Percentiles rank a stretch among this genome's conserved stretches.
phyloP scores from a whole-genome alignment of 306 rosid genomes.

The Arachis hypogaea region DNA sequence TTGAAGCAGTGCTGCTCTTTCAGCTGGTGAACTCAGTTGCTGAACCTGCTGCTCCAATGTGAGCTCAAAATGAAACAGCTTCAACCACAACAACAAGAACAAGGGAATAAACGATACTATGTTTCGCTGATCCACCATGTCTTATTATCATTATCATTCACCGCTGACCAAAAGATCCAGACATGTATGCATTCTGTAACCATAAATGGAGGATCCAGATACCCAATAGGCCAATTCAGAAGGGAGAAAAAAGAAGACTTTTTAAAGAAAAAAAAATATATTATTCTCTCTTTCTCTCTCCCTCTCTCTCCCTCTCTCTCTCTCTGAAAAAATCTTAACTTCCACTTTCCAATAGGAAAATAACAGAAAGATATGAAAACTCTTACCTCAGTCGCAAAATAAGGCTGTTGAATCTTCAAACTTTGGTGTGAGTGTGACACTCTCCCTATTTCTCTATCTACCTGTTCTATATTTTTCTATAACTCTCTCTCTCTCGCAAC shows the following conservation, averaged over 20 bases:
- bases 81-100: slow-evolving; percentile 40
- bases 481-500: slow-evolving; percentile 7
- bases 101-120: slow-evolving; percentile 45
- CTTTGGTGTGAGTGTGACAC: slow-evolving; percentile 10
- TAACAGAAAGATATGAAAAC: background rate
- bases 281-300: background rate
- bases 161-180: slow-evolving; percentile 52
- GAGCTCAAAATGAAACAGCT: slow-evolving; percentile 49
- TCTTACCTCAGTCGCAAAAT: slow-evolving; percentile 50
- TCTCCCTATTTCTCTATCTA: slow-evolving; percentile 13
- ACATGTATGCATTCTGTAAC: slow-evolving; percentile 35
- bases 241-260: slow-evolving; percentile 23
- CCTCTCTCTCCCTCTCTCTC: background rate
- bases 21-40: slow-evolving; percentile 54
- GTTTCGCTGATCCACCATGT: slow-evolving; percentile 60
- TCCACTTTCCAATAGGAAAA: background rate
- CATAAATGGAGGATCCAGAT: slow-evolving; percentile 33
- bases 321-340: background rate
- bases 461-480: background rate
- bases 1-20: slow-evolving; percentile 62
- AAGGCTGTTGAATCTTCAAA: slow-evolving; percentile 28
- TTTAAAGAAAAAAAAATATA: background rate
- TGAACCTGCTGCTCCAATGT: slow-evolving; percentile 74
- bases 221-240: slow-evolving; percentile 37
- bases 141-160: slow-evolving; percentile 28